phyloP scores from a whole-genome alignment of 2,329 filamentous ascomycete species.

The Truncatella angustata region DNA sequence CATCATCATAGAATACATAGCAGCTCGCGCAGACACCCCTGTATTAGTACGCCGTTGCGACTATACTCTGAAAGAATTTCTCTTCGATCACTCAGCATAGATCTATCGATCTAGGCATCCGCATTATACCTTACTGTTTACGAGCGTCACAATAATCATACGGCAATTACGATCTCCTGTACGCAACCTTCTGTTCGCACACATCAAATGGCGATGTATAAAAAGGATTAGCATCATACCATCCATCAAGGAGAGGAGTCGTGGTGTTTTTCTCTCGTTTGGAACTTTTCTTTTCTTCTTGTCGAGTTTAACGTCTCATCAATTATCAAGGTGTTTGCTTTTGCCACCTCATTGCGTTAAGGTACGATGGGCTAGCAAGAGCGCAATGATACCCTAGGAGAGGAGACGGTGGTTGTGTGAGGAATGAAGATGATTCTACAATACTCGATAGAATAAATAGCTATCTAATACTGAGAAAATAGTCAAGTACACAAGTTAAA shows the following conservation, averaged over 20 bases:
- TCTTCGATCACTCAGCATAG: too few species aligned
- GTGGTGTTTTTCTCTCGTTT: not conserved
- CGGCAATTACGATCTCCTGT: too few species aligned
- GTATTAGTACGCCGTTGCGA: constrained; percentile 2
- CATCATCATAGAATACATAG: constrained; percentile 1
- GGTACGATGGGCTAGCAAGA: not conserved
- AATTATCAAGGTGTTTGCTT: not conserved
- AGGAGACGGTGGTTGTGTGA: too few species aligned
- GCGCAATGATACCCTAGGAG: not conserved
- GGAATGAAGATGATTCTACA: too few species aligned
- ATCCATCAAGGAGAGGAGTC: not conserved
- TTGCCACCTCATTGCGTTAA: not conserved
- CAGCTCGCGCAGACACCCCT: constrained; percentile 5
- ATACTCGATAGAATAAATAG: too few species aligned
- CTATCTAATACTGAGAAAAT: too few species aligned
- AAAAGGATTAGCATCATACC: not conserved
- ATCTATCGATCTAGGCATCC: not conserved
- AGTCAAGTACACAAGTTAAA: too few species aligned
- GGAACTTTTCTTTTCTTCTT: not conserved
- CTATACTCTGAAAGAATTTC: not conserved
- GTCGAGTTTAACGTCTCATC: not conserved
- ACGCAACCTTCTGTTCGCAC: too few species aligned
- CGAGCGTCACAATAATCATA: not conserved
- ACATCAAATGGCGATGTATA: too few species aligned
- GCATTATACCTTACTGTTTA: not conserved